These are phyloP conservation scores for Exophiala calicioides DNA, from an alignment of 2,329 filamentous ascomycete genomes.

Conservation along the genomic window DNA sequence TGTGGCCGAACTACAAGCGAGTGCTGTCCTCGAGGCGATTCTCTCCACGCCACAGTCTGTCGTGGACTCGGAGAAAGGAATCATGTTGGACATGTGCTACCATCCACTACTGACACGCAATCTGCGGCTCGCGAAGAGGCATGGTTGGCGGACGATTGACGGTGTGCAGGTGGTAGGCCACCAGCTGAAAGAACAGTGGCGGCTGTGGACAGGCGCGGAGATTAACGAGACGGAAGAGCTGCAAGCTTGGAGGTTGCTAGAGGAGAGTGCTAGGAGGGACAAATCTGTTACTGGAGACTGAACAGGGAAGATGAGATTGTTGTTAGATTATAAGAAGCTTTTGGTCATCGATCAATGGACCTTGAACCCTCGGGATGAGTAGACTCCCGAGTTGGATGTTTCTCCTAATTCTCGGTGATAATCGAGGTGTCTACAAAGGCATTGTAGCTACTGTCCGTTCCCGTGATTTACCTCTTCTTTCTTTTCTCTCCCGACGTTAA, in stretches of 20 bases:
- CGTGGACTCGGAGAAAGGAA: neutral
- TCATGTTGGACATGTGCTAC: slow-evolving; percentile 19
- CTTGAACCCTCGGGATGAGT: no score
- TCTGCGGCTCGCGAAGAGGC: slow-evolving; percentile 10
- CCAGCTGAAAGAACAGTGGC: slow-evolving; percentile 10
- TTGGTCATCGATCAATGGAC: no score
- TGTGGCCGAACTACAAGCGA: slow-evolving; percentile 7
- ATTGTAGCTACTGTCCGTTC: no score
- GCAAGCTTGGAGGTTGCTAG: slow-evolving; percentile 7
- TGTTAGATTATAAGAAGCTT: neutral
- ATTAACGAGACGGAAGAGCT: slow-evolving; percentile 7
- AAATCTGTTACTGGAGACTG: slow-evolving; percentile 2
- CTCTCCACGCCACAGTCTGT: slow-evolving; percentile 2
- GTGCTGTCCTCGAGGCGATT: slow-evolving; percentile 7
- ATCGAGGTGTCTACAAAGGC: no score
- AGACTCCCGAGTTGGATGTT: no score
- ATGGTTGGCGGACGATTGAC: slow-evolving; percentile 11
- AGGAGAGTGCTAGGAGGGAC: slow-evolving; percentile 3
- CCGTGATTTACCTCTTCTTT: no score
- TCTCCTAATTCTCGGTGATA: no score
- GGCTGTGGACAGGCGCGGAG: slow-evolving; percentile 10
- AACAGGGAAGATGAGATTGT: neutral
- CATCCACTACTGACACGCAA: slow-evolving; percentile 9
- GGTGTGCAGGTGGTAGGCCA: slow-evolving; percentile 18
- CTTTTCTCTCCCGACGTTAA: no score